Base-by-base conservation (phyloP, 768 basidiomycete genomes). In the Macrolepiota albuminosa region DNA sequence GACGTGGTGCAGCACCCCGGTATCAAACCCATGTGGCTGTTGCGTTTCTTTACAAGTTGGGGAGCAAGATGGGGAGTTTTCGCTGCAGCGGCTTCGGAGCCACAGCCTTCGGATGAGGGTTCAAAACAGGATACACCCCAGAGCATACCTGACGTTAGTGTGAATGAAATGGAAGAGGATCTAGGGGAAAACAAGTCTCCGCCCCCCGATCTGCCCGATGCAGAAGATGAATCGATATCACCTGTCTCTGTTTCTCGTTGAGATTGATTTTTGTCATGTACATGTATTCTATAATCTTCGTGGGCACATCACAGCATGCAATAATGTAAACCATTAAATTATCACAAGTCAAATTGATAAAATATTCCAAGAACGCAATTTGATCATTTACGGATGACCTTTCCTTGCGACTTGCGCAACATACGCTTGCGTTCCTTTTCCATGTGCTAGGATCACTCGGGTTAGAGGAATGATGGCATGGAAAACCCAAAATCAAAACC, bases 41-140 rank as follows among this genome's bases (percentile, higher is more conserved):
- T 92, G 66, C 76, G 80, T 66, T 83, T 91, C 72, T 88, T 92
- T 70, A 89, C 85, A 49, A 87, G 86, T 60, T 91, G 88, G 88
- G 87, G 85, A 7, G 82, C 83, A 43, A 80, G 79, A 63, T 83
- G 88, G 83, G 81, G 81, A 6, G 49, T 56, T 1, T 57, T 56
- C 54, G 78, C 81, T 9, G 56, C 65, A 57, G 77, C 80, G 18
- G 51, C 65, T 6, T 49, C 67, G 24, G 47, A 58, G 60, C n/a
- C 61, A 50, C 55, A 43, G 29, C 47, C 62, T 13, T 51, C 18
- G 16, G 65, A 61, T 14, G 57, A 62, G 13, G 61, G 42, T 26
- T 39, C 56, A 14, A 29, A n/a, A 6, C 56, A 60, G 39, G 50
- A 34, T 3, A 54, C 61, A 26, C 46, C 60, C 2, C 58, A 62